These are phyloP conservation scores for Clarireedia paspali DNA, from an alignment of 2,329 filamentous ascomycete species.

Conservation along the genomic window DNA sequence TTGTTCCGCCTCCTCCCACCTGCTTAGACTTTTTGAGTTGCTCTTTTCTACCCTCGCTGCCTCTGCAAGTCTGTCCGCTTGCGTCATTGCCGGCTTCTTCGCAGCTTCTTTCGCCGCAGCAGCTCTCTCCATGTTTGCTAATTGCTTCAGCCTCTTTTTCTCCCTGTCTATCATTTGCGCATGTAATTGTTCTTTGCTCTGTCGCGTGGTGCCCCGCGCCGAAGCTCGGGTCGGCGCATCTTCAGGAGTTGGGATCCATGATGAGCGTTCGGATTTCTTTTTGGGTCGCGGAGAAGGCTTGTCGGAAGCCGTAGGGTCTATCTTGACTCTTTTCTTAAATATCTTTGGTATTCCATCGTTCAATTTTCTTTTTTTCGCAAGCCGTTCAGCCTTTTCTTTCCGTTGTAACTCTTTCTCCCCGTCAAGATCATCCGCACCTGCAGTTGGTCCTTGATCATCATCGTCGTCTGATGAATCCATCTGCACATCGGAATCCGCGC, in stretches of 20 bases:
- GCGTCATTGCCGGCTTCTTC: slow-evolving; percentile 75
- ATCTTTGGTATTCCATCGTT: slow-evolving; percentile 65
- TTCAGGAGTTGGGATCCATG: slow-evolving; percentile 58
- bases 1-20: slow-evolving; percentile 91
- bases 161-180: slow-evolving; percentile 69
- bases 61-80: slow-evolving; percentile 76
- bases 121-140: slow-evolving; percentile 55
- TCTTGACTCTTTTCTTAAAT: slow-evolving; percentile 69
- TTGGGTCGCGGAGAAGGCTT: slow-evolving; percentile 40
- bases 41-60: slow-evolving; percentile 75
- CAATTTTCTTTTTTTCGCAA: slow-evolving; percentile 73
- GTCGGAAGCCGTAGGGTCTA: slow-evolving; percentile 44
- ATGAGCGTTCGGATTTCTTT: slow-evolving; percentile 64
- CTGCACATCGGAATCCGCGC: slow-evolving; percentile 65
- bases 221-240: slow-evolving; percentile 57
- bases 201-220: slow-evolving; percentile 52
- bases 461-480: slow-evolving; percentile 82
- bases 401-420: slow-evolving; percentile 83
- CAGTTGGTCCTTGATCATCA: slow-evolving; percentile 65
- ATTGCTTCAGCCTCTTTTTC: slow-evolving; percentile 60
- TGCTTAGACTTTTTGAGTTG: slow-evolving; percentile 83
- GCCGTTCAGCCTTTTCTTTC: slow-evolving; percentile 60
- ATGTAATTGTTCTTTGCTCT: slow-evolving; percentile 49
- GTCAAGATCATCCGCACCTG: slow-evolving; percentile 54
- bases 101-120: slow-evolving; percentile 60